A percentile compares a stretch with the other conserved stretches of the same genome.
phyloP scores from a whole-genome alignment of 345 rosid species.

The Clarkia xantiana region DNA sequence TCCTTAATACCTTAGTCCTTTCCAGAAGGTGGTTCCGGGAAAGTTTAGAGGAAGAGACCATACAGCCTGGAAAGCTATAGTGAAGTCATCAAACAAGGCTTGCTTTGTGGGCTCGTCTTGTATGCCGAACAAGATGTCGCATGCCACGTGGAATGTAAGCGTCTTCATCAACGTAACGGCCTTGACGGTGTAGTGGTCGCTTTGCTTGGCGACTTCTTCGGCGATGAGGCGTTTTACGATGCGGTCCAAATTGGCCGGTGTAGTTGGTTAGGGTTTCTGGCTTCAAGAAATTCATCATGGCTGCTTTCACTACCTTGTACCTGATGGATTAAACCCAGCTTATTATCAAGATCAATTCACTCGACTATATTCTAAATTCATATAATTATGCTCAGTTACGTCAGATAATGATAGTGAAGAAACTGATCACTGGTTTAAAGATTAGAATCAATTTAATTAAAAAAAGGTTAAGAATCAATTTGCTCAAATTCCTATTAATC shows the following conservation, averaged over 20 bases:
- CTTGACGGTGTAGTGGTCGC: neutral
- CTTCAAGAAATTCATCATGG: constrained; percentile 4
- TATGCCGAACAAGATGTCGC: constrained; percentile 6
- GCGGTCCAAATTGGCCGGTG: constrained; percentile 2
- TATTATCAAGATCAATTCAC: neutral
- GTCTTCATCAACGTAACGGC: constrained; percentile 5
- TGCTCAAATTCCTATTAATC: no score
- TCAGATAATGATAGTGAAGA: no score
- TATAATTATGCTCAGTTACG: no score
- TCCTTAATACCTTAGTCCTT: no score
- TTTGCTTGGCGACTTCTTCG: neutral
- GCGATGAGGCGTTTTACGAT: neutral
- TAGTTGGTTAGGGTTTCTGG: constrained; percentile 7
- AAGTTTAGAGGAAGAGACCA: constrained; percentile 8
- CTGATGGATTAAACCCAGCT: neutral
- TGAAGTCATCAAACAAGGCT: constrained; percentile 5
- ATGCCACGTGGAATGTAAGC: constrained; percentile 3
- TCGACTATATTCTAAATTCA: no score
- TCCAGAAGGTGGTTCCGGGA: neutral
- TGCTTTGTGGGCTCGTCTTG: constrained; percentile 2
- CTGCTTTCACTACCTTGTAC: constrained; percentile 3
- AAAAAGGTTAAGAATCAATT: no score
- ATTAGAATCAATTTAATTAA: no score
- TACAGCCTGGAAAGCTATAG: neutral
- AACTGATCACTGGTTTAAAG: no score